These are phyloP conservation scores for Penstemon barbatus DNA, from an alignment of 257 asterid species.

Conservation along the genomic window DNA sequence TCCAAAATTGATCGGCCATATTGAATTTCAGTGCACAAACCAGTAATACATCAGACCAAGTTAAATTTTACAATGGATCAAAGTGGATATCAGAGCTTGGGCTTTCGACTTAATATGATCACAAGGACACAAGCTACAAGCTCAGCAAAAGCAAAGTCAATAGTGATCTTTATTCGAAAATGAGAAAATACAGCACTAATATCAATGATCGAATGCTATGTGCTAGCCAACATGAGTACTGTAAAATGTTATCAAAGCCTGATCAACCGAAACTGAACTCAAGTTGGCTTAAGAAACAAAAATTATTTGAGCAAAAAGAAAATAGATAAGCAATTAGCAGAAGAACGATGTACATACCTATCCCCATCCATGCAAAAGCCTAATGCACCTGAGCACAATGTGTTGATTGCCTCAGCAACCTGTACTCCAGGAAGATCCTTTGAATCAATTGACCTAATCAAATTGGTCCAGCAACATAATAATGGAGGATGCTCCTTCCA, in stretches of 20 bases:
- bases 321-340: conserved; percentile 16
- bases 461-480: conserved; percentile 68
- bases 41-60: background rate
- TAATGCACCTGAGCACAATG: conserved; percentile 64
- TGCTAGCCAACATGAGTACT: background rate
- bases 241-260: conserved; percentile 6
- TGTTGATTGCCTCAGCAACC: conserved; percentile 56
- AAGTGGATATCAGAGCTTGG: background rate
- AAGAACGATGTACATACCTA: conserved; percentile 47
- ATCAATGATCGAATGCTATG: background rate
- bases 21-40: background rate
- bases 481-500: conserved; percentile 79
- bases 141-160: conserved; percentile 13
- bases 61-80: conserved; percentile 5
- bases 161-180: background rate
- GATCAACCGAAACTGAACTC: conserved; percentile 19
- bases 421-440: conserved; percentile 53
- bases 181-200: background rate
- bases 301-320: conserved; percentile 10
- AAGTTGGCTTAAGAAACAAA: conserved; percentile 18
- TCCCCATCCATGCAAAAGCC: conserved; percentile 66
- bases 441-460: conserved; percentile 51
- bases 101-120: background rate
- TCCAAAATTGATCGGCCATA: background rate
- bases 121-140: background rate